Base-by-base conservation (phyloP, 345 rosid species). In the Eucalyptus sideroxylon region DNA sequence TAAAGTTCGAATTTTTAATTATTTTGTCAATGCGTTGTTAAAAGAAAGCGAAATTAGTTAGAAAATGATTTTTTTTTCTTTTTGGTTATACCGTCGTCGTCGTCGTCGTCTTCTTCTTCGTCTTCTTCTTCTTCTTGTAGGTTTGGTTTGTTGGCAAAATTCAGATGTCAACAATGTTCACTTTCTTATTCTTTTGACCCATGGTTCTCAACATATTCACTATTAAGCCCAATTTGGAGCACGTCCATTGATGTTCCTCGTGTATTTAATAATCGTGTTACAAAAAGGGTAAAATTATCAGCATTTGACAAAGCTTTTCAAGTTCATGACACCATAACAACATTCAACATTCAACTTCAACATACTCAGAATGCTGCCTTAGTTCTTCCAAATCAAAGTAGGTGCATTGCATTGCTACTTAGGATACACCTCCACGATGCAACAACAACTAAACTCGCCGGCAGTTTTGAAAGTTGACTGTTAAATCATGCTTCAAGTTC, bases 41-140 rank as follows among this genome's bases (percentile, higher is more conserved):
- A 56, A 56, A 56, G 13, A 56, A 24, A 24, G 30, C 27, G 1
- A 56, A 56, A 56, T 23, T 56, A 56, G 62, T 56, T 56, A 24
- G 30, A 56, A 56, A 56, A 24, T 1, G 62, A 56, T 24, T 16
- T 51, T 16, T 16, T 51, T 50, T 50, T 55, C 4, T 37, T 37
- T 37, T 37, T 37, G 4, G 4, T 17, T 23, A 2, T 56, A 23
- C 12, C 27, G 2, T 55, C 26, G 0, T 23, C 27, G 2, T 4
- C 26, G 0, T 9, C 5, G 0, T 50, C 51, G 0, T 14, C 53
- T 15, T 6, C 7, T 50, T 50, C 53, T 8, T 8, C 2, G 6
- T 16, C 53, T 8, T 55, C 11, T 21, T 50, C 53, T 16, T 16
- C 3, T 50, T 50, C 53, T 15, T 19, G 59, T 24, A 19, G 11